Base-by-base conservation (phyloP, 306 rosid genomes). In the Benincasa hispida region DNA sequence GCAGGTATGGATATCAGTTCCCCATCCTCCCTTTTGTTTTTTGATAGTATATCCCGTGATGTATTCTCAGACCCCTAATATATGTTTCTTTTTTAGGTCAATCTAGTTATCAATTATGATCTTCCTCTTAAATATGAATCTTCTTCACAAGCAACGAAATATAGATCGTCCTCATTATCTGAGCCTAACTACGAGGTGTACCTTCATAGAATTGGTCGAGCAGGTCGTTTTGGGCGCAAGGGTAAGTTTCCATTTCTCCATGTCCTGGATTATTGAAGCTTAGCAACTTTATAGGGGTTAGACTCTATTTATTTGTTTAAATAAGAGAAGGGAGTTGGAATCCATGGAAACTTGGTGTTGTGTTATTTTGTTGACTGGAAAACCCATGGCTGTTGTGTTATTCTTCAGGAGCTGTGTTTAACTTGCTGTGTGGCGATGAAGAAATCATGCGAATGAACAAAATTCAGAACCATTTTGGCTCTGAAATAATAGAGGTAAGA, bases 171-270 rank as follows among this genome's bases (percentile, higher is more conserved):
- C 10, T 59, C 69, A 39, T 27, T 55, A 32, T 78, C 65, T 0
- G 96, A 91, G 69, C 98, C 98, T 10, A 95, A 93, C 68, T 91
- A 50, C 66, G 97, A 93, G 85, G 97, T 91, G 65, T 93, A 93
- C 80, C 81, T 93, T 78, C 97, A 93, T 60, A 86, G 98, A 77
- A 87, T 93, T 76, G 98, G 98, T 57, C 81, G 98, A 79, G 95
- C 98, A 19, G 98, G 97, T 67, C 93, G 98, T 42, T 93, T 93
- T 70, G 98, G 98, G 54, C 92, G 92, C 79, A 92, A 91, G 86
- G 94, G 98, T 92, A 79, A 80, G 86, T 74, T 82, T 72, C 61
- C 30, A 41, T 28, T 51, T 78, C 37, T 18, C 12, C 69, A 18
- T 62, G 69, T n/a, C 2, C 14, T 61, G 17, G 69, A 32, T 30